phyloP scores from a whole-genome alignment of 345 rosid species.

The Draba incana region DNA sequence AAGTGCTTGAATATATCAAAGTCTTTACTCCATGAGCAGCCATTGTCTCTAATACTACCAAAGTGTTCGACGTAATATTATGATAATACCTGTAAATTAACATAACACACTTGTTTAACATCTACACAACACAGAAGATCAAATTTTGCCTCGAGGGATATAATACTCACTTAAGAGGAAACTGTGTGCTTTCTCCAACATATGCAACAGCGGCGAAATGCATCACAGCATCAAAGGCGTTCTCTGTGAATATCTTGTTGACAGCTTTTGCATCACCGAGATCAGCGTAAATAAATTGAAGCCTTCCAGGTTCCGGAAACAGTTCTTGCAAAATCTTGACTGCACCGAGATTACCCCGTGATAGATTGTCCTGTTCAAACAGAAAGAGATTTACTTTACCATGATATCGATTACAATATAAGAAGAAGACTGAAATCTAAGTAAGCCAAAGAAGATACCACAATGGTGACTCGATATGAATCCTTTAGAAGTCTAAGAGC shows the following conservation, averaged over 20 bases:
- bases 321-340: slow-evolving; percentile 56
- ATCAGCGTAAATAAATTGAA: slow-evolving; percentile 69
- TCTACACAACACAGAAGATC: not conserved
- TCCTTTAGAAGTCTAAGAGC: slow-evolving; percentile 65
- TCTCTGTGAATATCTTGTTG: slow-evolving; percentile 53
- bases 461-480: slow-evolving; percentile 69
- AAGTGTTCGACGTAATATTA: slow-evolving; percentile 67
- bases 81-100: slow-evolving; percentile 59
- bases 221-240: slow-evolving; percentile 66
- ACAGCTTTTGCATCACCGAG: slow-evolving; percentile 65
- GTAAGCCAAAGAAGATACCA: slow-evolving; percentile 47
- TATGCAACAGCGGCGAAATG: slow-evolving; percentile 78
- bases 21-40: slow-evolving; percentile 63
- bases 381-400: not conserved
- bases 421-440: slow-evolving; percentile 1
- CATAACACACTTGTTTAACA: slow-evolving; percentile 25
- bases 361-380: slow-evolving; percentile 62
- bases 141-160: not conserved
- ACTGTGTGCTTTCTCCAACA: slow-evolving; percentile 71
- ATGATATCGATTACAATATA: not conserved
- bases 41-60: slow-evolving; percentile 62
- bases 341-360: slow-evolving; percentile 70
- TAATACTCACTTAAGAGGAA: slow-evolving; percentile 56
- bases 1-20: slow-evolving; percentile 71
- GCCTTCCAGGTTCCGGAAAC: slow-evolving; percentile 67